phyloP scores from a whole-genome alignment of 768 basidiomycete genomes.

The Phanerochaete carnosa region DNA sequence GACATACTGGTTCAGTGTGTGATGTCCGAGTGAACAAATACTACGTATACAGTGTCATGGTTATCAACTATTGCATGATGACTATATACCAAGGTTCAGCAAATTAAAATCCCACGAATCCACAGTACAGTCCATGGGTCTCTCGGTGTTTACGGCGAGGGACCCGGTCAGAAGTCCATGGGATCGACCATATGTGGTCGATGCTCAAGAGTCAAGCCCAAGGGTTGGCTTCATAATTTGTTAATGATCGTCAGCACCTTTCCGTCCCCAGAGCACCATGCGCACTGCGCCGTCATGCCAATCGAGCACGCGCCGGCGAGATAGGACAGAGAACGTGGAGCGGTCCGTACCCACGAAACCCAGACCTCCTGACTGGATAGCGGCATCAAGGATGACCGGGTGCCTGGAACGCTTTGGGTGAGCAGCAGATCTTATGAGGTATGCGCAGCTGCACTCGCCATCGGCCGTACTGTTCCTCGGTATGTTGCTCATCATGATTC shows the following conservation, averaged over 20 bases:
- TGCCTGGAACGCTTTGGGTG: conserved; percentile 42
- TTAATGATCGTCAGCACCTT: conserved; percentile 52
- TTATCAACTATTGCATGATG: neutral
- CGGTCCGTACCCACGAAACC: conserved; percentile 72
- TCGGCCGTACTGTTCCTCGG: conserved; percentile 30
- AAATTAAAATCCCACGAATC: neutral
- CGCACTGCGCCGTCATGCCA: conserved; percentile 58
- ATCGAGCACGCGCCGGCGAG: conserved; percentile 60
- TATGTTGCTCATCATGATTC: conserved; percentile 31
- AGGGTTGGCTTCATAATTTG: conserved; percentile 12
- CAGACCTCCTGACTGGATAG: conserved; percentile 60
- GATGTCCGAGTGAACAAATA: neutral
- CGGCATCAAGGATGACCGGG: conserved; percentile 70
- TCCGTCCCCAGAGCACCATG: conserved; percentile 56
- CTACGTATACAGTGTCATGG: neutral
- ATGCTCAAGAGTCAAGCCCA: neutral
- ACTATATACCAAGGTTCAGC: neutral
- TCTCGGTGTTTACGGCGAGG: neutral
- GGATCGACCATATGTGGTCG: neutral
- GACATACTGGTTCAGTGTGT: neutral
- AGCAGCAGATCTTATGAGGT: neutral
- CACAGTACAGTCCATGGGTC: neutral
- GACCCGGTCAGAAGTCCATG: neutral
- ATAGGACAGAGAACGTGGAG: conserved; percentile 70
- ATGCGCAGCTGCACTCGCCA: conserved; percentile 26